These are phyloP conservation scores for Alternaria metachromatica DNA, from an alignment of 2,329 filamentous ascomycete genomes.

Conservation along the genomic window DNA sequence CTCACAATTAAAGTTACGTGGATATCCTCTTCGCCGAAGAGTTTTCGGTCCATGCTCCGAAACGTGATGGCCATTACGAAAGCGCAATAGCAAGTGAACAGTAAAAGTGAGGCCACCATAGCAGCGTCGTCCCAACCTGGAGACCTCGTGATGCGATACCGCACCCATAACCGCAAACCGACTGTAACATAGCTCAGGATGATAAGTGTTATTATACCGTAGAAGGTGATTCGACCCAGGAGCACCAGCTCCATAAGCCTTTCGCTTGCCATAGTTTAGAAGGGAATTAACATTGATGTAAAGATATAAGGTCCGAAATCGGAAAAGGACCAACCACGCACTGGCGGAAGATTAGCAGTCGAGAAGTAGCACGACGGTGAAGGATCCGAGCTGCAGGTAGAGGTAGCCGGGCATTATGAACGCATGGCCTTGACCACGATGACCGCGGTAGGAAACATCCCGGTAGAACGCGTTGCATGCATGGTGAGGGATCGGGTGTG, in stretches of 20 bases:
- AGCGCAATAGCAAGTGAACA: constrained; percentile 33
- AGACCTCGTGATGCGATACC: constrained; percentile 41
- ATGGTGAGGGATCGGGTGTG: constrained; percentile 8
- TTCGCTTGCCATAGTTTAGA: constrained; percentile 8
- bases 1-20: constrained; percentile 30
- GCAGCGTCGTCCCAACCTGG: constrained; percentile 45
- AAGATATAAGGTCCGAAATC: not conserved
- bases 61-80: constrained; percentile 26
- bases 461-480: constrained; percentile 13
- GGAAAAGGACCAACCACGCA: constrained; percentile 10
- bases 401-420: constrained; percentile 21
- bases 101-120: constrained; percentile 36
- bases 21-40: constrained; percentile 20
- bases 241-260: constrained; percentile 24
- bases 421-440: constrained; percentile 3
- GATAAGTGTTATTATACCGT: constrained; percentile 36
- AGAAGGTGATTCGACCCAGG: constrained; percentile 27
- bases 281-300: constrained; percentile 1
- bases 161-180: constrained; percentile 42
- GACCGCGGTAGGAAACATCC: constrained; percentile 15
- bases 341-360: constrained; percentile 9
- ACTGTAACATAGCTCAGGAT: constrained; percentile 37
- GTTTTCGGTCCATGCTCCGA: constrained; percentile 10
- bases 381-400: not conserved
- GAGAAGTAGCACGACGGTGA: constrained; percentile 1